Percentiles rank a stretch among this genome's conserved stretches.
Evolutionary conservation across 2,329 filamentous ascomycete species (phyloP).

Genomic region (Aureobasidium zeae): DNA sequence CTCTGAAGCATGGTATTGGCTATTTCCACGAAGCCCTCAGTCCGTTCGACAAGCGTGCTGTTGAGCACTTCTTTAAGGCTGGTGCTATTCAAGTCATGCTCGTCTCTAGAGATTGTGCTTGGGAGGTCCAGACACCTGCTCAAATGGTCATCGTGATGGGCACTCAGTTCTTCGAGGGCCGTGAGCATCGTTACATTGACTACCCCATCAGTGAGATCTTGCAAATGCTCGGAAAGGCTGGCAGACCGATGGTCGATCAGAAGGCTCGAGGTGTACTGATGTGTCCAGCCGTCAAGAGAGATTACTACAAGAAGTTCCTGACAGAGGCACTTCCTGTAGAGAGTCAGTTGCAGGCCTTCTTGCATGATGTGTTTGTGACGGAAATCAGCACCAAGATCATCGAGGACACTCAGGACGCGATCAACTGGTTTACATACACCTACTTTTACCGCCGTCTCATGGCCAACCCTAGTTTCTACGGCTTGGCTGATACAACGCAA

Average conservation of each 20-base stretch:
- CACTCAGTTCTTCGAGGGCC: slow-evolving; percentile 93
- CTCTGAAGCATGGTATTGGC: slow-evolving; percentile 84
- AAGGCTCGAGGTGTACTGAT: slow-evolving; percentile 87
- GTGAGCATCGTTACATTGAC: slow-evolving; percentile 93
- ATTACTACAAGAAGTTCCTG: slow-evolving; percentile 98
- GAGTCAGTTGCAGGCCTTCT: slow-evolving; percentile 80
- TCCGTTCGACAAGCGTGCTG: slow-evolving; percentile 82
- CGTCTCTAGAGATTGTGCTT: slow-evolving; percentile 81
- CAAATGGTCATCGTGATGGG: slow-evolving; percentile 95
- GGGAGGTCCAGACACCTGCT: slow-evolving; percentile 81
- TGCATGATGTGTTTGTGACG: slow-evolving; percentile 93
- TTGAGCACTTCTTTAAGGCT: slow-evolving; percentile 81
- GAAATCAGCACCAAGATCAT: slow-evolving; percentile 97
- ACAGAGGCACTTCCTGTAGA: slow-evolving; percentile 94
- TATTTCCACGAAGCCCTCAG: slow-evolving; percentile 95
- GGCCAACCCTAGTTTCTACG: slow-evolving; percentile 95
- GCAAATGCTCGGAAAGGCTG: slow-evolving; percentile 95
- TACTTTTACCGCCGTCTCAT: slow-evolving; percentile 95
- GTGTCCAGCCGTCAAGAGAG: slow-evolving; percentile 86
- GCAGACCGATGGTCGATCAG: slow-evolving; percentile 68
- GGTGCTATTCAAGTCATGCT: slow-evolving; percentile 82
- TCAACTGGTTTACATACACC: slow-evolving; percentile 97
- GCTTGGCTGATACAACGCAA: slow-evolving; percentile 75
- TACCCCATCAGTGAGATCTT: slow-evolving; percentile 89
- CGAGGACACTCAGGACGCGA: slow-evolving; percentile 87